phyloP scores from a whole-genome alignment of 2,329 filamentous ascomycete species.

The Colletotrichum paranaense region DNA sequence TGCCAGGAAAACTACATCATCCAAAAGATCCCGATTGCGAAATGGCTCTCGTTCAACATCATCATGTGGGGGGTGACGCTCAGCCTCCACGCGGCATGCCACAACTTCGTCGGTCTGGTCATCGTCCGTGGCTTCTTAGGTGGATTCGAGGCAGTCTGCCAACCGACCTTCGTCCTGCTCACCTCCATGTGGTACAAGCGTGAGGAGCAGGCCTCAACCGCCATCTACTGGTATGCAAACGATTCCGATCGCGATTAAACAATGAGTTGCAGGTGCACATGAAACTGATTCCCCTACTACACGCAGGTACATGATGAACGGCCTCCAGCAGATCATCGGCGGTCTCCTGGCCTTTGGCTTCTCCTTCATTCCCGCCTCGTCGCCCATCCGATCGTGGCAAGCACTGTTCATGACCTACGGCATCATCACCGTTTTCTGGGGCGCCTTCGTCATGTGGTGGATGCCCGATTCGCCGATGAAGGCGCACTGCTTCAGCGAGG shows the following conservation, averaged over 20 bases:
- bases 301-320: slow-evolving; percentile 47
- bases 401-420: slow-evolving; percentile 56
- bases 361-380: slow-evolving; percentile 43
- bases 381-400: slow-evolving; percentile 50
- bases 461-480: slow-evolving; percentile 64
- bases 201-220: slow-evolving; percentile 48
- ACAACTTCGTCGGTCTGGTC: slow-evolving; percentile 52
- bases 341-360: slow-evolving; percentile 52
- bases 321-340: slow-evolving; percentile 50
- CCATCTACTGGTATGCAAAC: slow-evolving; percentile 35
- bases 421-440: slow-evolving; percentile 47
- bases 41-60: slow-evolving; percentile 50
- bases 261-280: no score
- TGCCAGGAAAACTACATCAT: slow-evolving; percentile 41
- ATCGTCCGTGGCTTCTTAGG: slow-evolving; percentile 56
- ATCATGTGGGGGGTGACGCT: slow-evolving; percentile 56
- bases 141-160: slow-evolving; percentile 57
- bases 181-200: slow-evolving; percentile 45
- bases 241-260: not conserved
- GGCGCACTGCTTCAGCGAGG: slow-evolving; percentile 59
- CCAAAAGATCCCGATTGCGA: slow-evolving; percentile 51
- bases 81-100: slow-evolving; percentile 46
- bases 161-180: slow-evolving; percentile 58
- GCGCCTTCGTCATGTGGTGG: slow-evolving; percentile 49
- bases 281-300: not conserved